A percentile compares a stretch with the other conserved stretches of the same genome.
phyloP scores from a whole-genome alignment of 148 eudicot species.

The Pouteria glomerata region DNA sequence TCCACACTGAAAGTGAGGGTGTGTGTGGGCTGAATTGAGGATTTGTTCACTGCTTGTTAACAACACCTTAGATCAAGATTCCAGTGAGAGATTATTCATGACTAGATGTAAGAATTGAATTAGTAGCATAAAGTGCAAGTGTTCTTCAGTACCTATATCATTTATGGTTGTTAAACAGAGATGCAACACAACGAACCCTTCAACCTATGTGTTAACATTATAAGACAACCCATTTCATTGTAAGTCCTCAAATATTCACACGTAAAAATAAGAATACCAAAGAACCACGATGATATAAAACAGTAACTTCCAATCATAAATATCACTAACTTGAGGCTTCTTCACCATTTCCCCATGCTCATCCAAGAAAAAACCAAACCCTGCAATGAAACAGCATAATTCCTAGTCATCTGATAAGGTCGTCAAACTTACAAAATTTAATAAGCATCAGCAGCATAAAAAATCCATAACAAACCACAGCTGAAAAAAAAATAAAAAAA shows the following conservation, averaged over 20 bases:
- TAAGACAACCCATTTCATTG: neutral
- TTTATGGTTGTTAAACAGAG: neutral
- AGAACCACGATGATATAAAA: neutral
- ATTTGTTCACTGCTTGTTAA: neutral
- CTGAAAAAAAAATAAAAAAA: too few species aligned
- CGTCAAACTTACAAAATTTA: neutral
- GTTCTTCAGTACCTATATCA: neutral
- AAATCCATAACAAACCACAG: neutral
- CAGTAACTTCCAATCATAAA: neutral
- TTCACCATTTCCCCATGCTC: constrained; percentile 72
- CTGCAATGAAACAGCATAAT: constrained; percentile 32
- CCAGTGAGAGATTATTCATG: neutral
- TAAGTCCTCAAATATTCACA: neutral
- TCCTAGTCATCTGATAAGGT: neutral
- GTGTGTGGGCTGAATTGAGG: too few species aligned
- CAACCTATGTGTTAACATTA: neutral
- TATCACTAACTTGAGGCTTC: constrained; percentile 71
- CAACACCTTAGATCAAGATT: neutral
- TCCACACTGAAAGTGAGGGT: too few species aligned
- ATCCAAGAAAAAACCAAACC: constrained; percentile 82
- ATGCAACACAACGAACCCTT: neutral
- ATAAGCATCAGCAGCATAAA: neutral
- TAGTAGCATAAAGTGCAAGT: neutral
- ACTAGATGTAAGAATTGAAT: neutral
- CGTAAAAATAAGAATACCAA: neutral